Evolutionary conservation across 2,329 filamentous ascomycete species (phyloP).

Genomic region (Cordyceps cateniannulata): DNA sequence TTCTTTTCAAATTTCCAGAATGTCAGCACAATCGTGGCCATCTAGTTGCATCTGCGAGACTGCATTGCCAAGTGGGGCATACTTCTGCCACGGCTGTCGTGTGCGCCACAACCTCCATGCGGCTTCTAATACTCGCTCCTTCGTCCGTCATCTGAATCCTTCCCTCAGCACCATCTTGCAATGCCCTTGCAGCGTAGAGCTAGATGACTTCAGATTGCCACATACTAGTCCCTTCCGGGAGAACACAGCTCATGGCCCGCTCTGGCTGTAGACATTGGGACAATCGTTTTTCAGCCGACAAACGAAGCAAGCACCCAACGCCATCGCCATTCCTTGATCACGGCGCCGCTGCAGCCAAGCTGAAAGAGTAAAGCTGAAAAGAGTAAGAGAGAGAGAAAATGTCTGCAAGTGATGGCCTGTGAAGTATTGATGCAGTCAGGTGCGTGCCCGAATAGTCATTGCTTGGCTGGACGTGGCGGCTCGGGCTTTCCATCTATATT

Average conservation of each 20-base stretch:
- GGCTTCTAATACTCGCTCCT: too few relatives aligned
- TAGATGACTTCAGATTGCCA: too few relatives aligned
- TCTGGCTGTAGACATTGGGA: too few relatives aligned
- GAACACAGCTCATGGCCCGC: too few relatives aligned
- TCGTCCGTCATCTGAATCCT: too few relatives aligned
- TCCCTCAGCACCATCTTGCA: too few relatives aligned
- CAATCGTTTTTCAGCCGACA: too few relatives aligned
- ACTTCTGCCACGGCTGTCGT: neutral
- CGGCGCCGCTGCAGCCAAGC: neutral
- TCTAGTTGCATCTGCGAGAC: neutral
- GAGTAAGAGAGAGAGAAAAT: neutral
- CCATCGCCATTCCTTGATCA: too few relatives aligned
- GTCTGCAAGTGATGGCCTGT: too few relatives aligned
- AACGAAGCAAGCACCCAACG: too few relatives aligned
- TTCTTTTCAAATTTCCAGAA: neutral
- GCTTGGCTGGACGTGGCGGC: neutral
- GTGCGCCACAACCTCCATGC: neutral
- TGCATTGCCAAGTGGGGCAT: neutral
- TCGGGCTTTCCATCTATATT: neutral
- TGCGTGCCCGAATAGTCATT: neutral
- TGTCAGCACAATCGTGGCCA: neutral
- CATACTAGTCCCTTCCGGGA: too few relatives aligned
- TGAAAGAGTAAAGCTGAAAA: neutral
- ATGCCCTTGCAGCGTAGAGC: too few relatives aligned
- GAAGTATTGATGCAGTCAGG: neutral